A percentile compares a stretch with the other conserved stretches of the same genome.
These are phyloP conservation scores for Crithidia fasciculata DNA, from an alignment of 208 protist genomes.

Conservation along the genomic window DNA sequence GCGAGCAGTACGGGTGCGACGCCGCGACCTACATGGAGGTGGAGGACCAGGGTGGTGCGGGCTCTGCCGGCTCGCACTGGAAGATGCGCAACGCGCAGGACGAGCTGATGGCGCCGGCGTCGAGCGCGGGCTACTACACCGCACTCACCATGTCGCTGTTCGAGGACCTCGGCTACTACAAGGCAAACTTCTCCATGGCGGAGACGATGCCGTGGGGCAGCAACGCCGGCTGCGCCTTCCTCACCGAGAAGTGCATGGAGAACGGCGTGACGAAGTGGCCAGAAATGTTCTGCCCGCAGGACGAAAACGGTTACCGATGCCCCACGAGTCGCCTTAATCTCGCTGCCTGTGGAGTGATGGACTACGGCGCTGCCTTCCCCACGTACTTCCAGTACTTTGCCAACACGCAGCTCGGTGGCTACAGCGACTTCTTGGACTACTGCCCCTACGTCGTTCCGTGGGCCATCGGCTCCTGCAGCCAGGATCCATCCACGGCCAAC, in stretches of 20 bases:
- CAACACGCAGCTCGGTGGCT: no score
- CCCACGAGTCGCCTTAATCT: no score
- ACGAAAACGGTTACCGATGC: neutral
- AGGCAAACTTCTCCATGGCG: conserved; percentile 55
- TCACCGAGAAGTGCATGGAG: conserved; percentile 49
- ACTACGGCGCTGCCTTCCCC: no score
- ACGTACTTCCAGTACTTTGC: no score
- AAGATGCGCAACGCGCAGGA: conserved; percentile 77
- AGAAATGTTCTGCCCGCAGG: conserved; percentile 53
- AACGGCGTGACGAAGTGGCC: conserved; percentile 37
- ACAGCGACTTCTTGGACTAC: no score
- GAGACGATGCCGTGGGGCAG: conserved; percentile 80
- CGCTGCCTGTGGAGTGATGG: no score
- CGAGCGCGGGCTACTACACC: conserved; percentile 47
- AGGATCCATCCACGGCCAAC: neutral
- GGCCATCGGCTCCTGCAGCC: conserved; percentile 23
- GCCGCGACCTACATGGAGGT: conserved; percentile 65
- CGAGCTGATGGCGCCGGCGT: conserved; percentile 79
- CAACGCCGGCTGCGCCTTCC: conserved; percentile 59
- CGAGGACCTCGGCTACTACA: conserved; percentile 83
- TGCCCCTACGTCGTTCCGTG: conserved; percentile 45
- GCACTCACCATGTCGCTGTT: conserved; percentile 86
- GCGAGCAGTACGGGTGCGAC: conserved; percentile 72
- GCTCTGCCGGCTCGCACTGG: conserved; percentile 78
- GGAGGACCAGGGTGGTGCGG: conserved; percentile 65